Percentiles rank a stretch among this genome's conserved stretches.
Conservation (phyloP, 331 rosid genomes). For the Acacia pycnantha region DNA sequence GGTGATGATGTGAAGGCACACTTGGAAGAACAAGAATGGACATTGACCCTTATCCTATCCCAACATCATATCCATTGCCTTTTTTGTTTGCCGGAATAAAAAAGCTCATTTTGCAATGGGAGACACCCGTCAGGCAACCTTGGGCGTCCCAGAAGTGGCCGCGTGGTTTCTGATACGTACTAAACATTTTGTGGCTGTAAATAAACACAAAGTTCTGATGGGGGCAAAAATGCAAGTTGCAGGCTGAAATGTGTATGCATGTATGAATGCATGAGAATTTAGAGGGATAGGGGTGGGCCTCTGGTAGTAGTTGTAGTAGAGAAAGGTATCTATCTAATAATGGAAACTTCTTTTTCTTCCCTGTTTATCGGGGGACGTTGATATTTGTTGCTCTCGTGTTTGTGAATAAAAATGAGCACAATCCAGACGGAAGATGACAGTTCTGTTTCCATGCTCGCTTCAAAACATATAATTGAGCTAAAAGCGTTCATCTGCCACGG, state of each 20-base stretch:
- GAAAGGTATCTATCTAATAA: constrained; percentile 11
- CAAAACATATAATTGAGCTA: neutral
- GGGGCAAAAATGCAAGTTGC: neutral
- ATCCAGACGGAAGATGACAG: constrained; percentile 19
- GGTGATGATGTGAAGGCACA: neutral
- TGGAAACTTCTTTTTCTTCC: neutral
- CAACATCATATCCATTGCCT: neutral
- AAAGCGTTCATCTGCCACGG: neutral
- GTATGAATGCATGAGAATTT: neutral
- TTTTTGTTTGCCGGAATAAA: neutral
- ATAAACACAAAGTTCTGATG: constrained; percentile 12
- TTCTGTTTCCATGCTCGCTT: neutral
- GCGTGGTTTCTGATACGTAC: constrained; percentile 27
- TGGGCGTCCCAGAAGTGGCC: constrained; percentile 28
- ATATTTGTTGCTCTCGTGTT: neutral
- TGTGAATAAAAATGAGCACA: constrained; percentile 28
- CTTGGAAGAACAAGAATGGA: constrained; percentile 14
- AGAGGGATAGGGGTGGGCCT: constrained; percentile 14
- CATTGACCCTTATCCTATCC: neutral
- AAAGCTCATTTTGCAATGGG: constrained; percentile 7
- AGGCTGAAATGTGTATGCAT: neutral
- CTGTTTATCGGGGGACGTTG: neutral
- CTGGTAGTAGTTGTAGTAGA: neutral
- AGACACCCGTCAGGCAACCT: constrained; percentile 1
- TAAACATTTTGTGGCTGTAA: constrained; percentile 32